phyloP scores from a whole-genome alignment of 73 alveolate species.

The Strombidium stylifer region DNA sequence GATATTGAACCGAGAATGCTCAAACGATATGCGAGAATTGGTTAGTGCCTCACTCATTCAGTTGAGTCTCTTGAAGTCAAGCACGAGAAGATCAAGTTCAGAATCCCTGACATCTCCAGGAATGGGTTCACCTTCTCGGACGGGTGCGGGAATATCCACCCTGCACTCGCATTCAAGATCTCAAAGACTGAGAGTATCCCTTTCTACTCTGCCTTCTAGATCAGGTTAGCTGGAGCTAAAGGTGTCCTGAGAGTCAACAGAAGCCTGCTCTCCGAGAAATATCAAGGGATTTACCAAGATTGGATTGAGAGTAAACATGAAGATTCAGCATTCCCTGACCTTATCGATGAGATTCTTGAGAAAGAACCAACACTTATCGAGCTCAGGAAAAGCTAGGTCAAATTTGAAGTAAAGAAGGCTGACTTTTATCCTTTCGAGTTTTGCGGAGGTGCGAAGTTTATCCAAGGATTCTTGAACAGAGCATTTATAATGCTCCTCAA shows the following conservation, averaged over 20 bases:
- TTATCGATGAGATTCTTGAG: too few species aligned
- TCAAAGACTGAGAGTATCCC: slow-evolving; percentile 16
- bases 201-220: slow-evolving; percentile 58
- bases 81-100: neutral
- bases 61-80: slow-evolving; percentile 7
- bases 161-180: slow-evolving; percentile 26
- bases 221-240: slow-evolving; percentile 68
- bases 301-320: too few species aligned
- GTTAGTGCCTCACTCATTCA: slow-evolving; percentile 66
- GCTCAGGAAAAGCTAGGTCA: slow-evolving; percentile 57
- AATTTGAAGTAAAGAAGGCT: slow-evolving; percentile 47
- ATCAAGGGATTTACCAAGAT: too few species aligned
- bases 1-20: slow-evolving; percentile 46
- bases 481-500: slow-evolving; percentile 59
- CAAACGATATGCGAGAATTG: slow-evolving; percentile 72
- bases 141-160: slow-evolving; percentile 60
- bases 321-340: too few species aligned
- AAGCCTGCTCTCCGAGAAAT: too few species aligned
- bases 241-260: slow-evolving; percentile 68
- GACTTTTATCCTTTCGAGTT: slow-evolving; percentile 54
- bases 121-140: slow-evolving; percentile 60
- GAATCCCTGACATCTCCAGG: slow-evolving; percentile 44
- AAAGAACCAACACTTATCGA: slow-evolving; percentile 7
- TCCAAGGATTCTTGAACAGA: slow-evolving; percentile 65
- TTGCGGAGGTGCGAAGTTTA: slow-evolving; percentile 54